These are phyloP conservation scores for Cruciata laevipes DNA, from an alignment of 257 asterid species.

Conservation along the genomic window DNA sequence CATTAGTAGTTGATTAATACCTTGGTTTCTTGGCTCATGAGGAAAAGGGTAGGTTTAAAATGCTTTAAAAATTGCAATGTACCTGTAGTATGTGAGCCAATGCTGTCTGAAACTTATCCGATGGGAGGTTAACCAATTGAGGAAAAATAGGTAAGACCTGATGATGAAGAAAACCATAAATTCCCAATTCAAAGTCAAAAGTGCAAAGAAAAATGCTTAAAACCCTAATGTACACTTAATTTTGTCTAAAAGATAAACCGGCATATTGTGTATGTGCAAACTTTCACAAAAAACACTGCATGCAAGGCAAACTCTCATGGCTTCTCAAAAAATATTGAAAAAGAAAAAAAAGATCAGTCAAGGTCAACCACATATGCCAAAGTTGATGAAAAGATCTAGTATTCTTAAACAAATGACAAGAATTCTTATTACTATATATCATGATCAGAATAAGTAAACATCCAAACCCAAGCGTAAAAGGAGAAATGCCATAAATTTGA, in stretches of 20 bases:
- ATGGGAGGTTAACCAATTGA: constrained; percentile 80
- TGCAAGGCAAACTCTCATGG: not conserved
- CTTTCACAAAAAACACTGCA: not conserved
- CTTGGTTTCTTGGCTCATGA: not conserved
- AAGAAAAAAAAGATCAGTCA: not conserved
- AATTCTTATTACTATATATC: not conserved
- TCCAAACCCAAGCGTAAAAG: not conserved
- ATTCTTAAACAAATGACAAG: not conserved
- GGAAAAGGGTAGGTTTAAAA: not conserved
- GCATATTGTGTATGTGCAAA: not conserved
- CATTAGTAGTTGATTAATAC: too few species aligned
- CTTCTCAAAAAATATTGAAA: not conserved
- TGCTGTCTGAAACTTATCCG: constrained; percentile 89
- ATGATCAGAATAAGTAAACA: not conserved
- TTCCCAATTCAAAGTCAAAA: not conserved
- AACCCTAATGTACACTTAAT: not conserved
- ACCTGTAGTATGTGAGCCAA: constrained; percentile 96
- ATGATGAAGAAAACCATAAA: constrained; percentile 11
- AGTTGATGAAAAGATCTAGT: not conserved
- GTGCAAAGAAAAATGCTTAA: not conserved
- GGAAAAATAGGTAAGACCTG: constrained; percentile 95
- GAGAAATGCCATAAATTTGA: not conserved
- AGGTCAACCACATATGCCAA: not conserved
- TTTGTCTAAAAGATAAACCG: not conserved
- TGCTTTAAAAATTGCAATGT: not conserved